Evolutionary conservation across 179 eudicot species (phyloP).

Genomic region (Beta lomatogona): DNA sequence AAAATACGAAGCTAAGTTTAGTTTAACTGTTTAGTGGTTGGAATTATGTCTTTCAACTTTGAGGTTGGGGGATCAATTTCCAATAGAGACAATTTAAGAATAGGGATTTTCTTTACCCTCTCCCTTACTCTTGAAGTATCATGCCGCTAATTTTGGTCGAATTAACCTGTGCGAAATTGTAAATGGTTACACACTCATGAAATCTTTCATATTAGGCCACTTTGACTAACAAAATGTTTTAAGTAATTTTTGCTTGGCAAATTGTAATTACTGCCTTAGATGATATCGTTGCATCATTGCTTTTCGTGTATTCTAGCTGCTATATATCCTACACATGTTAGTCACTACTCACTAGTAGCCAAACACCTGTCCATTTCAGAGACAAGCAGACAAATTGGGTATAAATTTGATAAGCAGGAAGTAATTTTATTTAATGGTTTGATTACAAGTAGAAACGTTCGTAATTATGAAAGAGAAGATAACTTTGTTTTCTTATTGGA

Average conservation of each 20-base stretch:
- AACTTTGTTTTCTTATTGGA: too few relatives aligned
- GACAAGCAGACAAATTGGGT: conserved; percentile 15
- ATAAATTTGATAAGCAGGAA: neutral
- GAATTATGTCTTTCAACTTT: too few relatives aligned
- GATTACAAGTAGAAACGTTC: neutral
- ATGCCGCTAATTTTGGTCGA: too few relatives aligned
- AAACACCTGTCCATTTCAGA: conserved; percentile 33
- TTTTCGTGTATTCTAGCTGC: conserved; percentile 28
- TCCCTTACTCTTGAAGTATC: too few relatives aligned
- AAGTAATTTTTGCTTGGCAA: neutral
- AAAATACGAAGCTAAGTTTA: too few relatives aligned
- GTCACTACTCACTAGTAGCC: conserved; percentile 11
- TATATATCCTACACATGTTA: neutral
- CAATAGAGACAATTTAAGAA: too few relatives aligned
- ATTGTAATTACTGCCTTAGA: conserved; percentile 8
- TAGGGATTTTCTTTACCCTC: too few relatives aligned
- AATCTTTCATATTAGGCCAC: conserved; percentile 3
- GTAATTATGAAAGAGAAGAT: too few relatives aligned
- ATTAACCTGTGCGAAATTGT: neutral
- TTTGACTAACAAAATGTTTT: conserved; percentile 24
- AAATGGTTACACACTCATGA: conserved; percentile 23
- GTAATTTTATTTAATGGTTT: conserved; percentile 12
- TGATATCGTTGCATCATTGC: neutral
- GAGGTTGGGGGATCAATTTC: too few relatives aligned
- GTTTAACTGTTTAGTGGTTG: too few relatives aligned